phyloP scores from a whole-genome alignment of 75 land plant genomes.

The Selaginella moellendorffii region DNA sequence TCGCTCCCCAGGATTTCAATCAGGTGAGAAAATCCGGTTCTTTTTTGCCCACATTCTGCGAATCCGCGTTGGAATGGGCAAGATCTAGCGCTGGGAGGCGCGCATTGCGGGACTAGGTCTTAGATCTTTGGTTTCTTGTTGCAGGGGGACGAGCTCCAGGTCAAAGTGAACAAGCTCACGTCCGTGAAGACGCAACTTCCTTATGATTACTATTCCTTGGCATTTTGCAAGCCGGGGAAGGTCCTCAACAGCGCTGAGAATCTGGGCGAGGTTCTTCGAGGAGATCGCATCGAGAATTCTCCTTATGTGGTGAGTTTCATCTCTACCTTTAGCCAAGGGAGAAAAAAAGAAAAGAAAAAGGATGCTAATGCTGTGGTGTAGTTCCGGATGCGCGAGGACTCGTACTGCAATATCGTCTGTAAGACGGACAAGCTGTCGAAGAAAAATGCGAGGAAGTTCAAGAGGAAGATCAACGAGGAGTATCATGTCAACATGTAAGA shows the following conservation, averaged over 20 bases:
- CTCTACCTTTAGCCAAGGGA: neutral
- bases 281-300: constrained; percentile 93
- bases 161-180: constrained; percentile 86
- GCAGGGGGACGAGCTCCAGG: constrained; percentile 53
- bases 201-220: constrained; percentile 77
- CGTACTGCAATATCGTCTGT: constrained; percentile 58
- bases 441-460: constrained; percentile 63
- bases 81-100: neutral
- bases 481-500: constrained; percentile 86
- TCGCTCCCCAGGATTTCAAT: constrained; percentile 70
- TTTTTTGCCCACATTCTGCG: neutral
- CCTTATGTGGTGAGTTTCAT: constrained; percentile 53
- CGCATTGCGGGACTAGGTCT: no score
- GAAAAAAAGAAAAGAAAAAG: no score
- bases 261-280: constrained; percentile 91
- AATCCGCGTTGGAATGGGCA: neutral
- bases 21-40: constrained; percentile 20
- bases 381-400: constrained; percentile 64
- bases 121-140: no score
- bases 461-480: constrained; percentile 86
- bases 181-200: constrained; percentile 91
- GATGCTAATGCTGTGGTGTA: constrained; percentile 12
- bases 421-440: constrained; percentile 29
- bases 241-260: constrained; percentile 78
- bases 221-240: constrained; percentile 50